A percentile compares a stretch with the other conserved stretches of the same genome.
These are phyloP conservation scores for Paramarasmius palmivorus DNA, from an alignment of 1,284 basidiomycete species.

Conservation along the genomic window DNA sequence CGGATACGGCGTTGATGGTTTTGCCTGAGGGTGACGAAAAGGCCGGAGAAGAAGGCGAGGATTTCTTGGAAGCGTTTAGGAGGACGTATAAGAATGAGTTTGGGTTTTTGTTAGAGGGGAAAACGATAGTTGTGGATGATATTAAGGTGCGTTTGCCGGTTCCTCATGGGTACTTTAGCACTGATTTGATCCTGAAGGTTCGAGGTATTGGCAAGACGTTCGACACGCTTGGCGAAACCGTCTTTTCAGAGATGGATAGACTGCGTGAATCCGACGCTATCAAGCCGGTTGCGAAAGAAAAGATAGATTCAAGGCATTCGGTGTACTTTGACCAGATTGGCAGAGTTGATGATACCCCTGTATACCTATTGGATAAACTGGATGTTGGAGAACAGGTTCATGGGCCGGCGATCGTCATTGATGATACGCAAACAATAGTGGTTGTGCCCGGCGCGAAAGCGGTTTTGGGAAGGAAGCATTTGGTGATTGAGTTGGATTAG, in stretches of 20 bases:
- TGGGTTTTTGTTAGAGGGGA: slow-evolving; percentile 86
- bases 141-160: slow-evolving; percentile 63
- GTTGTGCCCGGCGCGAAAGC: slow-evolving; percentile 71
- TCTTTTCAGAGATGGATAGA: slow-evolving; percentile 69
- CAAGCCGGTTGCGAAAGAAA: slow-evolving; percentile 39
- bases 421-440: slow-evolving; percentile 91
- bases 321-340: slow-evolving; percentile 83
- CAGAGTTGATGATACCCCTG: slow-evolving; percentile 75
- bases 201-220: slow-evolving; percentile 90
- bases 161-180: not conserved
- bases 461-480: slow-evolving; percentile 67
- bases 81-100: slow-evolving; percentile 82
- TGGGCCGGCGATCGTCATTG: slow-evolving; percentile 90
- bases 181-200: slow-evolving; percentile 31
- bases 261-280: slow-evolving; percentile 34
- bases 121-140: slow-evolving; percentile 86
- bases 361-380: slow-evolving; percentile 72
- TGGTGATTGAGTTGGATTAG: slow-evolving; percentile 27
- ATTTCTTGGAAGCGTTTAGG: slow-evolving; percentile 82
- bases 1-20: slow-evolving; percentile 91
- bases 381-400: slow-evolving; percentile 68
- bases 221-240: slow-evolving; percentile 77
- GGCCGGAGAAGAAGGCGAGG: slow-evolving; percentile 60
- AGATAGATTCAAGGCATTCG: slow-evolving; percentile 53
- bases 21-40: slow-evolving; percentile 49